Evolutionary conservation across 2,329 filamentous ascomycete genomes (phyloP).

Genomic region (Hypoxylon sp.): DNA sequence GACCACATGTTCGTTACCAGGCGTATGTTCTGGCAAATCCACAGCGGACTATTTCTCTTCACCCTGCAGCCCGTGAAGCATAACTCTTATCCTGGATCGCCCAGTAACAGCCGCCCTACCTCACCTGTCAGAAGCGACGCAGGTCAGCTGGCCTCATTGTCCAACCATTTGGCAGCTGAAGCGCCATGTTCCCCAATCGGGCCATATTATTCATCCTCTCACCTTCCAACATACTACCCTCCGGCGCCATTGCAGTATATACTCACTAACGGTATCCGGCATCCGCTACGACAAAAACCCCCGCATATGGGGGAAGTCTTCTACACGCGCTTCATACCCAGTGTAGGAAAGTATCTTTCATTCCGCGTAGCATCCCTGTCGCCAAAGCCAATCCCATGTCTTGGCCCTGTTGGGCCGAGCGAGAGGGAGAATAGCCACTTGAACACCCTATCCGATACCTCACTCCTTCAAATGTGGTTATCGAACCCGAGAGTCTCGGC

Average conservation of each 20-base stretch:
- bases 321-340: conserved; percentile 89
- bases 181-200: conserved; percentile 66
- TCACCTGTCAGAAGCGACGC: conserved; percentile 63
- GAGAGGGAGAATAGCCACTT: conserved; percentile 61
- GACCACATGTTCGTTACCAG: conserved; percentile 85
- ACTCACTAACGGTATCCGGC: conserved; percentile 82
- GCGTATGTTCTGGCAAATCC: conserved; percentile 91
- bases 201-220: conserved; percentile 85
- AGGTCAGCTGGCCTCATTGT: conserved; percentile 50
- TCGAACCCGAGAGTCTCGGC: conserved; percentile 84
- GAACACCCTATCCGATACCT: conserved; percentile 64
- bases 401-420: conserved; percentile 68
- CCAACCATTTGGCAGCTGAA: conserved; percentile 53
- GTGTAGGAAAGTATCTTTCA: conserved; percentile 85
- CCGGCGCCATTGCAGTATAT: conserved; percentile 86
- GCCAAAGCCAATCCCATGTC: conserved; percentile 73
- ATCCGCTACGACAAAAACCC: conserved; percentile 89
- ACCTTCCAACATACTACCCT: conserved; percentile 92
- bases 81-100: conserved; percentile 64
- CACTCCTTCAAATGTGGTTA: conserved; percentile 88
- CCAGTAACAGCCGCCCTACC: conserved; percentile 66
- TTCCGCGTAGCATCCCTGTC: conserved; percentile 87
- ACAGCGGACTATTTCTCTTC: conserved; percentile 89
- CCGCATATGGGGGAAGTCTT: conserved; percentile 92
- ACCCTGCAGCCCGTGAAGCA: conserved; percentile 74